Evolutionary conservation across 345 rosid genomes (phyloP).

Genomic region (Physaria fendleri): DNA sequence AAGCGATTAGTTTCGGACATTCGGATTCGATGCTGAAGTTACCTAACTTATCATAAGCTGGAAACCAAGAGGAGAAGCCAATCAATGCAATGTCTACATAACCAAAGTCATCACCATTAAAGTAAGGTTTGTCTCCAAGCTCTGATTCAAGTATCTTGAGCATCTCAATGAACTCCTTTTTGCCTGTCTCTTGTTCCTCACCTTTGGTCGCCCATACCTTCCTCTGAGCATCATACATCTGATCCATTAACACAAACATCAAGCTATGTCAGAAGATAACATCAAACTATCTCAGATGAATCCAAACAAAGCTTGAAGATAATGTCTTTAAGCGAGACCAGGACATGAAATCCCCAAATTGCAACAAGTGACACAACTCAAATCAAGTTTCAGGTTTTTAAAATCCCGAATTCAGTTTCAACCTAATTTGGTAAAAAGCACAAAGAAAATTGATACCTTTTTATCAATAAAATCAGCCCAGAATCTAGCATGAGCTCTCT

Average conservation of each 20-base stretch:
- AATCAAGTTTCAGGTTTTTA: too few species aligned
- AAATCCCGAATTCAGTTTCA: too few species aligned
- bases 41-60: slow-evolving; percentile 7
- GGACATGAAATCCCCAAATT: not conserved
- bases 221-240: not conserved
- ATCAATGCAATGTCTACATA: slow-evolving; percentile 21
- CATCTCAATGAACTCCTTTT: slow-evolving; percentile 12
- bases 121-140: slow-evolving; percentile 13
- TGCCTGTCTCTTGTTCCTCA: slow-evolving; percentile 10
- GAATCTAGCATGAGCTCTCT: slow-evolving; percentile 4
- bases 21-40: slow-evolving; percentile 4
- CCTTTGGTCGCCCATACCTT: not conserved
- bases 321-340: not conserved
- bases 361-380: not conserved
- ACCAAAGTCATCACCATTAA: slow-evolving; percentile 18
- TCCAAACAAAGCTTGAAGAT: not conserved
- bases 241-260: too few species aligned
- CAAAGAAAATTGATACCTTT: not conserved
- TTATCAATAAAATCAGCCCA: slow-evolving; percentile 16
- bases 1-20: not conserved
- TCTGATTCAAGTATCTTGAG: slow-evolving; percentile 15
- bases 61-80: slow-evolving; percentile 13
- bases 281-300: not conserved
- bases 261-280: not conserved
- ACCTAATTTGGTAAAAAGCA: not conserved